Conservation (phyloP, 148 eudicot genomes). For the Fagopyrum tataricum region DNA sequence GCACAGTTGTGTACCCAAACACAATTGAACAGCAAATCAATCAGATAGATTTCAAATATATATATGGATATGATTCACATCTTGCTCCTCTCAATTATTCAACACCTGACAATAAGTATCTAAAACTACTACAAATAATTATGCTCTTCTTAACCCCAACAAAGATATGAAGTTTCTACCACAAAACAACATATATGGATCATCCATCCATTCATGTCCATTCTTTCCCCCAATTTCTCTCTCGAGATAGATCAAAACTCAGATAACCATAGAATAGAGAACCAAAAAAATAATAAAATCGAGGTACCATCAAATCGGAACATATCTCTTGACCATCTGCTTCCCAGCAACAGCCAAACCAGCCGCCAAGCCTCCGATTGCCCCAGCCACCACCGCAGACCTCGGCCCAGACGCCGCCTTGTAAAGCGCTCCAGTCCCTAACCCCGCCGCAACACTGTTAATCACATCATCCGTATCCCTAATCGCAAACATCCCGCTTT, state of each 20-base stretch:
- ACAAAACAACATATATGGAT: slow-evolving; percentile 11
- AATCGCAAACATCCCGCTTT: slow-evolving; percentile 55
- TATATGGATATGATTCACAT: not conserved
- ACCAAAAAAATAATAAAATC: not conserved
- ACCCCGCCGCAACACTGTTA: slow-evolving; percentile 83
- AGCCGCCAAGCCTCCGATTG: slow-evolving; percentile 70
- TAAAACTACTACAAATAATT: not conserved
- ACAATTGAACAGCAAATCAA: not conserved
- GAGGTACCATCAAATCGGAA: slow-evolving; percentile 26
- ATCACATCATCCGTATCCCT: slow-evolving; percentile 71
- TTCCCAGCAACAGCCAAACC: slow-evolving; percentile 61
- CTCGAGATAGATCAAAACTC: slow-evolving; percentile 5
- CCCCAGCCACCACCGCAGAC: slow-evolving; percentile 85
- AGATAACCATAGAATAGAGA: not conserved
- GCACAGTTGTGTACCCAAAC: too few relatives aligned
- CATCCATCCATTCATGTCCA: not conserved
- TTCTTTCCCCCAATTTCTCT: not conserved
- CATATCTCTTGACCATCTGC: slow-evolving; percentile 58
- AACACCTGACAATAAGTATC: not conserved
- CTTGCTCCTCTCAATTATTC: slow-evolving; percentile 3
- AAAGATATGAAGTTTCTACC: not conserved
- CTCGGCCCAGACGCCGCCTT: slow-evolving; percentile 78
- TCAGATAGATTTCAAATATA: not conserved
- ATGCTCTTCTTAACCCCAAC: slow-evolving; percentile 3
- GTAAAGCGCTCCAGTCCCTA: slow-evolving; percentile 71